Evolutionary conservation across 257 asterid genomes (phyloP).

Genomic region (Ilex asprella): DNA sequence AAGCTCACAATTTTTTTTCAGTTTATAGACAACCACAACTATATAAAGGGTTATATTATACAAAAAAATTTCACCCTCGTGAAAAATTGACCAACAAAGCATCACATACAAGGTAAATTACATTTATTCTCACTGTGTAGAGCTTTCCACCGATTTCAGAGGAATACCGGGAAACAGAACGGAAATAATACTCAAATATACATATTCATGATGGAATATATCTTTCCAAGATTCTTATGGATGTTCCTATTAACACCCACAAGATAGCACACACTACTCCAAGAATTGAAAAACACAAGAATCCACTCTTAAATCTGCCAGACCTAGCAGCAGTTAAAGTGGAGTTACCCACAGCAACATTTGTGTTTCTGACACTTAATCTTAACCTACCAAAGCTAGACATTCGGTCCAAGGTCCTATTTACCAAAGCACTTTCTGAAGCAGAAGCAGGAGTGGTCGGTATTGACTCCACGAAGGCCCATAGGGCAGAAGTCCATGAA

Average conservation of each 20-base stretch:
- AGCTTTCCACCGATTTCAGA: slow-evolving; percentile 18
- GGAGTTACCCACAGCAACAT: slow-evolving; percentile 48
- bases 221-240: slow-evolving; percentile 15
- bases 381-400: slow-evolving; percentile 85
- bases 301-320: slow-evolving; percentile 39
- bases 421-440: slow-evolving; percentile 78
- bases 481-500: slow-evolving; percentile 74
- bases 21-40: too few relatives aligned
- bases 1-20: too few relatives aligned
- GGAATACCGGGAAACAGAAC: slow-evolving; percentile 5
- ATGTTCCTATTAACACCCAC: slow-evolving; percentile 56
- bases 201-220: slow-evolving; percentile 8
- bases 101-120: too few relatives aligned
- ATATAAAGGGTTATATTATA: too few relatives aligned
- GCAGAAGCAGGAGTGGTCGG: slow-evolving; percentile 97
- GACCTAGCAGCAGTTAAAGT: slow-evolving; percentile 43
- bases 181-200: slow-evolving; percentile 21
- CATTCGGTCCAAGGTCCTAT: slow-evolving; percentile 72
- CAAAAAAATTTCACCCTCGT: too few relatives aligned
- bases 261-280: slow-evolving; percentile 79
- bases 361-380: slow-evolving; percentile 37
- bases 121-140: slow-evolving; percentile 4
- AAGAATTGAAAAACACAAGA: slow-evolving; percentile 51
- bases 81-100: too few relatives aligned
- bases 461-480: slow-evolving; percentile 96